Conservation (phyloP, 1,139 yeast genomes). For the Yamadazyma atmosphaerica region DNA sequence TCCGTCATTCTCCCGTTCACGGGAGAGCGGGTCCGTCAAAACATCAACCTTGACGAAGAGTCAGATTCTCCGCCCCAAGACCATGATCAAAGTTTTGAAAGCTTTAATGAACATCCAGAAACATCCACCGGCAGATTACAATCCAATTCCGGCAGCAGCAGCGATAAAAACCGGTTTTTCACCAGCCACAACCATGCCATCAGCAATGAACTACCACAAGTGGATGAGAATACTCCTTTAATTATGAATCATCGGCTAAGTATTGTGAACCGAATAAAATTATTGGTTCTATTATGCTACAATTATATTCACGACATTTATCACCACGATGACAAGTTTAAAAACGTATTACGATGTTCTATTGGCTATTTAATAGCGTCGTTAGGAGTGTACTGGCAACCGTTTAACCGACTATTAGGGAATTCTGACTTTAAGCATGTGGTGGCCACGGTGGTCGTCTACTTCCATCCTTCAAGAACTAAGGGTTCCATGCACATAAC, state of each 20-base stretch:
- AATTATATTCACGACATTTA: slow-evolving; percentile 10
- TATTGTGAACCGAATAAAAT: slow-evolving; percentile 9
- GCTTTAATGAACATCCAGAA: slow-evolving; percentile 1
- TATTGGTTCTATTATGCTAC: slow-evolving; percentile 5
- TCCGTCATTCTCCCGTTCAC: slow-evolving; percentile 44
- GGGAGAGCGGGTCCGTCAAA: slow-evolving; percentile 41
- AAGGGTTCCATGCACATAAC: slow-evolving; percentile 83
- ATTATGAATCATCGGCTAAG: slow-evolving; percentile 4
- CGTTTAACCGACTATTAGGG: slow-evolving; percentile 59
- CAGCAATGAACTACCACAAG: not conserved
- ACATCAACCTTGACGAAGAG: not conserved
- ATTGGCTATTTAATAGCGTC: slow-evolving; percentile 74
- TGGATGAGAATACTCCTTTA: slow-evolving; percentile 3
- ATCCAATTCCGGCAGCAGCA: not conserved
- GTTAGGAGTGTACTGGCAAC: slow-evolving; percentile 67
- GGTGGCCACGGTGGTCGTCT: slow-evolving; percentile 80
- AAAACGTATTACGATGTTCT: slow-evolving; percentile 60
- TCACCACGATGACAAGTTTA: slow-evolving; percentile 18
- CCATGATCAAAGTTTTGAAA: slow-evolving; percentile 4
- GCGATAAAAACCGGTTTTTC: not conserved
- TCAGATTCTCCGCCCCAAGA: slow-evolving; percentile 21
- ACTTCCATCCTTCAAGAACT: slow-evolving; percentile 80
- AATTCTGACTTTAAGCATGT: slow-evolving; percentile 75
- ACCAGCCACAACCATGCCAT: not conserved
- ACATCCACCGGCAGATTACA: not conserved